These are phyloP conservation scores for Xylariaceae sp. DNA, from an alignment of 2,329 filamentous ascomycete species.

Conservation along the genomic window DNA sequence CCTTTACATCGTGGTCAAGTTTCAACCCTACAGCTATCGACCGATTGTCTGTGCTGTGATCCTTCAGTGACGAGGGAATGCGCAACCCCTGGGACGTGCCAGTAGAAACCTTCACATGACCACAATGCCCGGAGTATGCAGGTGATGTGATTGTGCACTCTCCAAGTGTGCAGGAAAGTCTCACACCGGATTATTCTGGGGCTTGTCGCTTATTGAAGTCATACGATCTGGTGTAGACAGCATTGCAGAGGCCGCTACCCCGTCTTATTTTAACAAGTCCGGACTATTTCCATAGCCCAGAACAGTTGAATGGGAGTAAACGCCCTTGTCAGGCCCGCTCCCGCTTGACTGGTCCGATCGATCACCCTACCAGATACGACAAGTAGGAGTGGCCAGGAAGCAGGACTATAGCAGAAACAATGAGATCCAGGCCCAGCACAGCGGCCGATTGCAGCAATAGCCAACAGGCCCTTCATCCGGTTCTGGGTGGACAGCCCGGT, in stretches of 20 bases:
- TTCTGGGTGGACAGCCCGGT: constrained; percentile 2
- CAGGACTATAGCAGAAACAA: not conserved
- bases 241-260: constrained; percentile 14
- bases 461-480: no score
- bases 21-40: no score
- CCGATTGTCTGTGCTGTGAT: no score
- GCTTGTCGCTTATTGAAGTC: constrained; percentile 24
- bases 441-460: no score
- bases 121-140: not conserved
- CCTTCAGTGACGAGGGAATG: no score
- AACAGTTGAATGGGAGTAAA: constrained; percentile 1
- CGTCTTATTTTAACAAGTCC: not conserved
- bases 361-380: constrained; percentile 5
- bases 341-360: constrained; percentile 15
- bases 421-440: not conserved
- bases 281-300: constrained; percentile 7
- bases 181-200: constrained; percentile 27
- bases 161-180: constrained; percentile 21
- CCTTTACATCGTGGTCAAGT: no score
- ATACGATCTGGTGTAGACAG: constrained; percentile 20
- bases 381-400: constrained; percentile 3
- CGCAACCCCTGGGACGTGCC: not conserved
- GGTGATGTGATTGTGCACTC: not conserved
- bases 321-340: constrained; percentile 6
- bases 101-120: not conserved